These are phyloP conservation scores for Diaporthe sp. DNA, from an alignment of 2,329 filamentous ascomycete genomes.

Conservation along the genomic window DNA sequence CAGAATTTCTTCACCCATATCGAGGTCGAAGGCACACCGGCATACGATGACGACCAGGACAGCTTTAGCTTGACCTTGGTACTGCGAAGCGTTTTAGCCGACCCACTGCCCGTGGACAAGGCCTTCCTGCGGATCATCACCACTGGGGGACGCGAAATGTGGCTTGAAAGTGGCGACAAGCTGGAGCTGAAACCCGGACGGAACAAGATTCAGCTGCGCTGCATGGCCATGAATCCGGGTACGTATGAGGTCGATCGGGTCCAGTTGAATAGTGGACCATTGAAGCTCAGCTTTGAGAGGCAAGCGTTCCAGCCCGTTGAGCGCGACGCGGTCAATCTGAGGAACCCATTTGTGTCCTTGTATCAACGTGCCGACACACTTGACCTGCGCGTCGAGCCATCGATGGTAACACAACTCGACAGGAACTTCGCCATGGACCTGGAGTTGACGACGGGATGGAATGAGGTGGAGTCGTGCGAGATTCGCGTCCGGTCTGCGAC, in stretches of 20 bases:
- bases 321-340: conserved; percentile 66
- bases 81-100: conserved; percentile 79
- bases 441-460: conserved; percentile 80
- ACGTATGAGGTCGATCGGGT: conserved; percentile 83
- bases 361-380: conserved; percentile 80
- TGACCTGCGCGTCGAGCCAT: conserved; percentile 75
- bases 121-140: conserved; percentile 75
- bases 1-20: conserved; percentile 81
- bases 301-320: conserved; percentile 63
- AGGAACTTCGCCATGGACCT: conserved; percentile 84
- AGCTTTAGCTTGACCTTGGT: conserved; percentile 79
- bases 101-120: conserved; percentile 76
- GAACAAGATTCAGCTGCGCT: conserved; percentile 60
- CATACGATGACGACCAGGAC: conserved; percentile 79
- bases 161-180: conserved; percentile 50
- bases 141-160: conserved; percentile 71
- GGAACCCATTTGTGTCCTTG: conserved; percentile 75
- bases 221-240: conserved; percentile 74
- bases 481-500: conserved; percentile 75
- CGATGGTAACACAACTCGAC: conserved; percentile 83
- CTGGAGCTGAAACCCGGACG: conserved; percentile 68
- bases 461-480: conserved; percentile 72
- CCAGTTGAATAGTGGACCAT: conserved; percentile 73
- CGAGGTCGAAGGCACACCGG: conserved; percentile 76
- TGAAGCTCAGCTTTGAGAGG: conserved; percentile 76